Evolutionary conservation across 768 basidiomycete species (phyloP).

Genomic region (Trametes punicea): DNA sequence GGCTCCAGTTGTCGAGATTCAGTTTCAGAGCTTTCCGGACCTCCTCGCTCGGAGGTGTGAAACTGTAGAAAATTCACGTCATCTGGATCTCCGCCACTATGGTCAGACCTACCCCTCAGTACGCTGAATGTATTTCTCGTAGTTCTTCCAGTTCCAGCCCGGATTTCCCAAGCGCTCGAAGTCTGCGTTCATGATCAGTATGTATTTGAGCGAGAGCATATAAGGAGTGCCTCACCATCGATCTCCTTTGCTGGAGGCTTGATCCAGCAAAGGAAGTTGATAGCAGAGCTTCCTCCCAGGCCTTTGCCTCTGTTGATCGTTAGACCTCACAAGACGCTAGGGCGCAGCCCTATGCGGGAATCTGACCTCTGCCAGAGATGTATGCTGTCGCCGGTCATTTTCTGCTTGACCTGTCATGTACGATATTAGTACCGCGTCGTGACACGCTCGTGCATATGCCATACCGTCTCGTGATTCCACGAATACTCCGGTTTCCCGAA

Average conservation of each 20-base stretch:
- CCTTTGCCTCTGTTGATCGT: conserved; percentile 23
- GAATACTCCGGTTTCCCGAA: conserved; percentile 21
- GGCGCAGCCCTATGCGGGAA: not conserved
- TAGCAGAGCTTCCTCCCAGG: conserved; percentile 26
- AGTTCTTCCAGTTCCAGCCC: conserved; percentile 27
- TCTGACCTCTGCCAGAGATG: conserved; percentile 15
- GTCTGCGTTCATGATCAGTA: conserved; percentile 9
- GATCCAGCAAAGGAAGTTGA: conserved; percentile 26
- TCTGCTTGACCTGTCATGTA: conserved; percentile 13
- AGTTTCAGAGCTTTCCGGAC: conserved; percentile 5
- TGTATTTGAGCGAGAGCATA: not conserved
- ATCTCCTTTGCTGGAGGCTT: conserved; percentile 25
- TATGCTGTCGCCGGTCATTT: not conserved
- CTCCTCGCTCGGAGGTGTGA: conserved; percentile 15
- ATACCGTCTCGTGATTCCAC: conserved; percentile 23
- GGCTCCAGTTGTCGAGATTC: conserved; percentile 17
- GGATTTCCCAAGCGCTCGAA: conserved; percentile 28
- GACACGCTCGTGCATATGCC: not conserved
- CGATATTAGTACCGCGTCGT: not conserved
- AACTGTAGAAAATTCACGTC: no score
- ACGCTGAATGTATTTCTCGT: conserved; percentile 18
- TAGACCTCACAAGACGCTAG: not conserved
- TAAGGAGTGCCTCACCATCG: conserved; percentile 18
- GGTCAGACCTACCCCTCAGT: conserved; percentile 25
- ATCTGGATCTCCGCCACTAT: no score